Evolutionary conservation across 805 yeast species (phyloP).

Genomic region (Lachancea thermotolerans): DNA sequence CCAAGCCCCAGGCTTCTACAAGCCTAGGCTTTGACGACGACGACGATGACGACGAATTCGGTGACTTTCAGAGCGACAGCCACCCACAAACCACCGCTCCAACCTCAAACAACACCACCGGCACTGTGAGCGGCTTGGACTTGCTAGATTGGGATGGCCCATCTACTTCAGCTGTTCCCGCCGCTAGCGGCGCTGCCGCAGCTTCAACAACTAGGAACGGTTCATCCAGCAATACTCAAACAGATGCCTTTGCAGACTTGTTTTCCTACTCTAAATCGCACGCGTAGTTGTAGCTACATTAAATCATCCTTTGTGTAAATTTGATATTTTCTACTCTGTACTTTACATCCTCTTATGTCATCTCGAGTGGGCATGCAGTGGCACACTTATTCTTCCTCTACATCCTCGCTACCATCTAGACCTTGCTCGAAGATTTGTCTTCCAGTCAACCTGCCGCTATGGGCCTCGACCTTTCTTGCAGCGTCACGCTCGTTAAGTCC

Average conservation of each 20-base stretch:
- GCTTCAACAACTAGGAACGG: not conserved
- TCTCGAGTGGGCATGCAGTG: not conserved
- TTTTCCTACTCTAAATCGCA: conserved; percentile 29
- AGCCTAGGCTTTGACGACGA: conserved; percentile 11
- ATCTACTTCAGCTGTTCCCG: conserved; percentile 7
- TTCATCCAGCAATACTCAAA: conserved; percentile 4
- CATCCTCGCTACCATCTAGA: conserved; percentile 65
- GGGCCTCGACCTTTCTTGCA: conserved; percentile 48
- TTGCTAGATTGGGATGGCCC: conserved; percentile 8
- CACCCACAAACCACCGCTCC: conserved; percentile 13
- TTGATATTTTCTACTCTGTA: conserved; percentile 1
- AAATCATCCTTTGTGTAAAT: conserved; percentile 15
- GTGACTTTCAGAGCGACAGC: conserved; percentile 32
- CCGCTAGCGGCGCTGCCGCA: conserved; percentile 8
- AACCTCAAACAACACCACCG: conserved; percentile 6
- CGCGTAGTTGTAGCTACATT: conserved; percentile 10
- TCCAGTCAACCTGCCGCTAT: conserved; percentile 77
- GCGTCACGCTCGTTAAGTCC: conserved; percentile 55
- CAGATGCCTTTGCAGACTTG: conserved; percentile 28
- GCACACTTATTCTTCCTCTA: conserved; percentile 35
- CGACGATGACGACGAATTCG: conserved; percentile 32
- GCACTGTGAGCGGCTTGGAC: conserved; percentile 5
- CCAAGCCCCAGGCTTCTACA: not conserved
- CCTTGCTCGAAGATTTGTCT: conserved; percentile 87
- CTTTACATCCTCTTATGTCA: conserved; percentile 3